These are phyloP conservation scores for Salpingoeca rosetta DNA, from an alignment of 78 protist species.

Conservation along the genomic window DNA sequence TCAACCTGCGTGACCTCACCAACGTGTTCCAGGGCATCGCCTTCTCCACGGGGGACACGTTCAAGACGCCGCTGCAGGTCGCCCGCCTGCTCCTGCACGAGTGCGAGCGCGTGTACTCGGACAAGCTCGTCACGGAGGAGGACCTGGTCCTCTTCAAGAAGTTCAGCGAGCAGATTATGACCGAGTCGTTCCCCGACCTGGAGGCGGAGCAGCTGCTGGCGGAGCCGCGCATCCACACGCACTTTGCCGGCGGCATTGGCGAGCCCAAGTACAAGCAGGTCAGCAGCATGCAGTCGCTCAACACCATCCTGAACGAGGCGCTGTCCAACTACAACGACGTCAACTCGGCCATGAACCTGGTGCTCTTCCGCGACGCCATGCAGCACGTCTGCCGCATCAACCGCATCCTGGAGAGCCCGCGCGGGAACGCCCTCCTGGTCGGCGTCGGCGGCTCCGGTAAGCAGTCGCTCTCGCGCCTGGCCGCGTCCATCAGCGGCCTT, in stretches of 20 bases:
- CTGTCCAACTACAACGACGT: constrained; percentile 49
- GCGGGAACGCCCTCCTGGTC: constrained; percentile 76
- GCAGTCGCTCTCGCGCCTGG: constrained; percentile 63
- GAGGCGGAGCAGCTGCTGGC: constrained; percentile 13
- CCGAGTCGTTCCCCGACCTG: not conserved
- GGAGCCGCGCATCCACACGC: constrained; percentile 27
- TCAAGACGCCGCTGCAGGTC: constrained; percentile 3
- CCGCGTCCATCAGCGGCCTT: constrained; percentile 52
- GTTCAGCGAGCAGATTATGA: not conserved
- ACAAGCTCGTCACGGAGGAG: constrained; percentile 35
- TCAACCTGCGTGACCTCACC: constrained; percentile 72
- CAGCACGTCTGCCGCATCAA: constrained; percentile 62
- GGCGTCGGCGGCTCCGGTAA: constrained; percentile 90
- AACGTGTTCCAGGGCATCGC: constrained; percentile 48
- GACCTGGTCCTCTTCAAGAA: constrained; percentile 28
- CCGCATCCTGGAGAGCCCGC: constrained; percentile 58
- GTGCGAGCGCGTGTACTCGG: constrained; percentile 48
- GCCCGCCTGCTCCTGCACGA: constrained; percentile 60
- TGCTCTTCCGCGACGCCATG: constrained; percentile 62
- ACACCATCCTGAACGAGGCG: constrained; percentile 6
- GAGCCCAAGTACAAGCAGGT: constrained; percentile 12
- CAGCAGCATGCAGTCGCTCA: not conserved
- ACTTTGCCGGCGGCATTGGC: constrained; percentile 18
- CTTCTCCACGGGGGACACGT: not conserved
- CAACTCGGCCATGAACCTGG: constrained; percentile 57